Conservation (phyloP, 331 rosid genomes). For the Cydonia oblonga region DNA sequence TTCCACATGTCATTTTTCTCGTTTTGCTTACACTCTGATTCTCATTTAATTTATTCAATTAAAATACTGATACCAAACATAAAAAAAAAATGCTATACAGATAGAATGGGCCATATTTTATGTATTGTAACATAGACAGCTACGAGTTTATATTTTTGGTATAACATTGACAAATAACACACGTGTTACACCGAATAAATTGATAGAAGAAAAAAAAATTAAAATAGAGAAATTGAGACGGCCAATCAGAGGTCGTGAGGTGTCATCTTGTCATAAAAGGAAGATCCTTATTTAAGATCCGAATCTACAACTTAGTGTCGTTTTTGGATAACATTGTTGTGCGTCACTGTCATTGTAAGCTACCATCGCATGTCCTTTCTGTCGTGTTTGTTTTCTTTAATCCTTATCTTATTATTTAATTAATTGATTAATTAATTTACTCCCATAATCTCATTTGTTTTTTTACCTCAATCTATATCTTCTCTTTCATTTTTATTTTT, state of each 20-base stretch:
- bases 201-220: no score
- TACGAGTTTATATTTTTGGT: no score
- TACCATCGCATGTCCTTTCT: not conserved
- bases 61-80: no score
- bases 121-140: no score
- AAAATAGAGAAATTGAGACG: not conserved
- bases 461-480: not conserved
- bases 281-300: constrained; percentile 22
- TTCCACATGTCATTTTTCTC: no score
- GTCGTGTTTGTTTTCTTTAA: no score
- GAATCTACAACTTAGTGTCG: constrained; percentile 10
- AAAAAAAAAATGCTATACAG: no score
- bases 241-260: not conserved
- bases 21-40: rapidly evolving
- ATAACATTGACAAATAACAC: no score
- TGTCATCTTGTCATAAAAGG: not conserved
- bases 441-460: not conserved
- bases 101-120: no score
- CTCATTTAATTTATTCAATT: no score
- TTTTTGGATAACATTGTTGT: not conserved
- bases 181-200: no score
- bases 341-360: not conserved
- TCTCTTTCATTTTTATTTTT: not conserved
- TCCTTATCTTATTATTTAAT: no score
- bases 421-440: not conserved